Evolutionary conservation across 2,329 filamentous ascomycete genomes (phyloP), one percentile per base, ranked within the genome.

Genomic region (Alternaria triticina): DNA sequence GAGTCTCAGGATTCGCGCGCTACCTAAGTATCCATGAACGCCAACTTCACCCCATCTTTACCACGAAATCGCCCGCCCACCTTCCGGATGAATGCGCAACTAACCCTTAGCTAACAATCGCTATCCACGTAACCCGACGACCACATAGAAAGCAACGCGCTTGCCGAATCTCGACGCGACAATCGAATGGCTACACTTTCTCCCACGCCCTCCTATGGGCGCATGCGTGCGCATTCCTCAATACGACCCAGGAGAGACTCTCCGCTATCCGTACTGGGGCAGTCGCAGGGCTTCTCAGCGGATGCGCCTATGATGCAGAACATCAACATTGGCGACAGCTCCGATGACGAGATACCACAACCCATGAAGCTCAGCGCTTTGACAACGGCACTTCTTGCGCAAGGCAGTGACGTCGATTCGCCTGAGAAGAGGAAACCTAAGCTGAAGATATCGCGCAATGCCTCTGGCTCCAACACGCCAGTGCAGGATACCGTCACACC

Each of bases 291-390:
- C 66, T 84, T 84, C 68, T 77, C 79, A 22, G 77, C 82, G 27
- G 76, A 83, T 64, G 82, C 79, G 66, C 80, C 80, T 17, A 81
- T 81, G 78, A 79, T 83, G 74, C 82, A 83, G 70, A 82, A 81
- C 68, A 83, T 85, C 67, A 77, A 83, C 73, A 82, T 90, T 70
- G 90, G 92, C 72, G 94, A 97, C 77, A 97, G 93, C 83, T 97
- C 94, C 23, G 95, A 97, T 81, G 95, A 97, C 74, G 95, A 97
- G 81, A 92, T 96, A 27, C 91, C 93, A 70, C 75, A 82, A 57
- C 94, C 94, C 73, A 93, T 96, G 88, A 96, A 96, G 82, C 91
- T 97, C 77, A 97, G 94, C 78, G 94, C 94, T 73, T 88, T 96
- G 70, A 97, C 95, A 52, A 95, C 96, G 77, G 94, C 93, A 20